Evolutionary conservation across 2,329 filamentous ascomycete genomes (phyloP).

Genomic region (Calonectria fujianensis): DNA sequence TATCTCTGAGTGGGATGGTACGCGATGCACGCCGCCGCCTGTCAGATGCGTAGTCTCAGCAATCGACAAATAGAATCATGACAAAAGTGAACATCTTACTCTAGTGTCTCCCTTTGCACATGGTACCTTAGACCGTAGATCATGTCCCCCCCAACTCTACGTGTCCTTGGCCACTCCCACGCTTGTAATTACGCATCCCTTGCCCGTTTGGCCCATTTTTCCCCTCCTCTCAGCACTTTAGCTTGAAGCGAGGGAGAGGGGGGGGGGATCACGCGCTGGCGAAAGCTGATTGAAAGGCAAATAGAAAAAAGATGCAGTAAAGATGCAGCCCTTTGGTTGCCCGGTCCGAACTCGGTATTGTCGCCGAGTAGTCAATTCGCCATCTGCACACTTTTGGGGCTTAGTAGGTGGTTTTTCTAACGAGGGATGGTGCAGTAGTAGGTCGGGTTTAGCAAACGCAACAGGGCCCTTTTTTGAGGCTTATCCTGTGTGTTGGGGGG

Average conservation of each 20-base stretch:
- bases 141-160: neutral
- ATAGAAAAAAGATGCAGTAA: no score
- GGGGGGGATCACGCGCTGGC: neutral
- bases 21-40: slow-evolving; percentile 19
- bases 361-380: slow-evolving; percentile 10
- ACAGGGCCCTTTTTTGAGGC: neutral
- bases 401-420: neutral
- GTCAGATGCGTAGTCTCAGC: slow-evolving; percentile 23
- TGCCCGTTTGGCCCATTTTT: slow-evolving; percentile 17
- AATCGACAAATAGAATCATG: slow-evolving; percentile 28
- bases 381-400: neutral
- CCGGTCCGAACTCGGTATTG: neutral
- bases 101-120: neutral
- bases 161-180: slow-evolving; percentile 10
- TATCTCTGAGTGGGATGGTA: slow-evolving; percentile 9
- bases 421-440: no score
- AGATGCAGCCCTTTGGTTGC: neutral
- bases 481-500: neutral
- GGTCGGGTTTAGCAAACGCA: neutral
- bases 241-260: neutral
- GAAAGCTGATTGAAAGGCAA: neutral
- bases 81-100: slow-evolving; percentile 4
- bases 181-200: slow-evolving; percentile 25
- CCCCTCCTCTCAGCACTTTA: neutral
- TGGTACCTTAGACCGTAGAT: slow-evolving; percentile 1